These are phyloP conservation scores for Tagetes erecta DNA, from an alignment of 129 eudicot species.

Conservation along the genomic window DNA sequence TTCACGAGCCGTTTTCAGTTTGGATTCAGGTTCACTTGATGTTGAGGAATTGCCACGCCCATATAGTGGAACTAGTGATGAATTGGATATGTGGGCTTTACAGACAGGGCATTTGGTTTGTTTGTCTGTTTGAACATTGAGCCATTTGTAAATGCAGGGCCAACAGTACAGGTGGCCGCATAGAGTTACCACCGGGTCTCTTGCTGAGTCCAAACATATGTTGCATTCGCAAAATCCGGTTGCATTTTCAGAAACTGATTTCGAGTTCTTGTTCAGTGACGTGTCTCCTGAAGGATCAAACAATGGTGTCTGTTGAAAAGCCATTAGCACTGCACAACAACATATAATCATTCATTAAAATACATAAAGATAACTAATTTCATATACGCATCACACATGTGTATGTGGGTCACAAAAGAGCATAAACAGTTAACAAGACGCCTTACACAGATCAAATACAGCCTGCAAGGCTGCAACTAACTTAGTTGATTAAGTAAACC, in stretches of 20 bases:
- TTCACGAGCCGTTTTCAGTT: slow-evolving; percentile 32
- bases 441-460: slow-evolving; percentile 15
- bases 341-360: slow-evolving; percentile 4
- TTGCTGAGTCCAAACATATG: slow-evolving; percentile 78
- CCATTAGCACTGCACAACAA: slow-evolving; percentile 46
- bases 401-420: background rate
- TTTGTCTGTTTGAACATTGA: slow-evolving; percentile 54
- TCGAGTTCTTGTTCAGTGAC: slow-evolving; percentile 41
- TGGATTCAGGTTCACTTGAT: slow-evolving; percentile 35
- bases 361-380: background rate
- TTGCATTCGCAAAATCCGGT: slow-evolving; percentile 76
- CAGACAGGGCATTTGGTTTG: slow-evolving; percentile 80
- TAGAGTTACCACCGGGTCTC: slow-evolving; percentile 85
- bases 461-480: slow-evolving; percentile 7
- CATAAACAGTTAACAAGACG: slow-evolving; percentile 13
- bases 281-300: slow-evolving; percentile 35
- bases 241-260: slow-evolving; percentile 42
- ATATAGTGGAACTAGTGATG: slow-evolving; percentile 74
- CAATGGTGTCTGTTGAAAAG: slow-evolving; percentile 41
- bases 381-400: background rate
- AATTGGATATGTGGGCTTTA: slow-evolving; percentile 59
- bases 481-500: background rate
- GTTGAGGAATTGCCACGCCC: slow-evolving; percentile 59
- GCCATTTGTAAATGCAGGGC: slow-evolving; percentile 95
- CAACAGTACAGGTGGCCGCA: slow-evolving; percentile 97